Base-by-base conservation (phyloP, 108 stramenopile genomes). In the Thalassiosira profunda region DNA sequence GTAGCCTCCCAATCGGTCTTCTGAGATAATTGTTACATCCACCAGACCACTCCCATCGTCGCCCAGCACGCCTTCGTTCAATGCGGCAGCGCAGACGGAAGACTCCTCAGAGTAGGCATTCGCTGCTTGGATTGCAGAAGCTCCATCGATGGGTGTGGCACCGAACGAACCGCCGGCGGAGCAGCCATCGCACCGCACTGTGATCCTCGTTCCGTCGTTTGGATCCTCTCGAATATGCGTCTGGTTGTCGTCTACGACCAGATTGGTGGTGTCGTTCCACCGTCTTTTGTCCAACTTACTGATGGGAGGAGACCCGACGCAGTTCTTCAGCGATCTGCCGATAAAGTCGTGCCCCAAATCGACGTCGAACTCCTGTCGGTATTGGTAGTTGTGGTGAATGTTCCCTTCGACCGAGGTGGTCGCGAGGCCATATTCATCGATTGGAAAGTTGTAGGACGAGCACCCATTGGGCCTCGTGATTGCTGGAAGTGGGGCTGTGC, bases 291-390 rank as follows among this genome's bases (percentile, higher is more conserved):
- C 84, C 2, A 91, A 40, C 12, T 37, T 24, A 60, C 76, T 71
- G 0, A 48, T 41, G 5, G 95, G 95, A 4, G 95, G 90, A 41
- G 77, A 72, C 2, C 90, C 95, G n/a, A 94, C 81, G 63, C 95
- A 96, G 31, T 83, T 72, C 37, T 83, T 85, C 18, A 77, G 48
- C 12, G 52, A 62, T 48, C 81, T 80, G 30, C 94, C 94, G 15
- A 61, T 52, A 40, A 54, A 67, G 31, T 85, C 89, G n/a, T 51
- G 41, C 2, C 84, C 84, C 26, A 74, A 45, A 57, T 86, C 68
- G 14, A 46, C 38, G 35, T 81, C 58, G 44, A 49, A 57, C n/a
- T 42, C 41, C 56, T 83, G 31, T 45, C 84, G 49, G 52, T 80
- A 64, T 4, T 54, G 43, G 63, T 74, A 72, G 62, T 93, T 93